phyloP scores from a whole-genome alignment of 2,329 filamentous ascomycete genomes.

The Xylariaceae sp. region DNA sequence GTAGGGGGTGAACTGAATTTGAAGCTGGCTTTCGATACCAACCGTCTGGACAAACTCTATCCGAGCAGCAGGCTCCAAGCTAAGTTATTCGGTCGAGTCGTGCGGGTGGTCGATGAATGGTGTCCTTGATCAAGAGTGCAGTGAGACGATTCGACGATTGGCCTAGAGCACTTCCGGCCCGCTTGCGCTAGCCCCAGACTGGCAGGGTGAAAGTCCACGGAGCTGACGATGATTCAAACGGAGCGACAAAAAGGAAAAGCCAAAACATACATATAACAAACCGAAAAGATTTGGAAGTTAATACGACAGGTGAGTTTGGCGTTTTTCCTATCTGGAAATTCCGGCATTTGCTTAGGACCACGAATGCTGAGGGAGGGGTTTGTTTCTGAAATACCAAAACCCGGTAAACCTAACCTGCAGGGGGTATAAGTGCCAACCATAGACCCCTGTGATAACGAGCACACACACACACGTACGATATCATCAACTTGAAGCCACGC shows the following conservation, averaged over 20 bases:
- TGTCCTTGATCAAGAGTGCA: neutral
- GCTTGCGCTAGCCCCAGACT: neutral
- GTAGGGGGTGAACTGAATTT: neutral
- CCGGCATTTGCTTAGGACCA: constrained; percentile 5
- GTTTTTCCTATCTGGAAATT: constrained; percentile 10
- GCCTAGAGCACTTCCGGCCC: constrained; percentile 7
- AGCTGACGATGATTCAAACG: constrained; percentile 3
- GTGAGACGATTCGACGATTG: constrained; percentile 7
- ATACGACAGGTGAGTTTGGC: neutral
- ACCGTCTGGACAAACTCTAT: neutral
- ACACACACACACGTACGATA: neutral
- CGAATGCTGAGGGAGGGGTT: constrained; percentile 4
- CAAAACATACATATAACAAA: neutral
- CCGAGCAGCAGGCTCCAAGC: neutral
- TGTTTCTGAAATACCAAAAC: constrained; percentile 21
- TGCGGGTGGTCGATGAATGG: neutral
- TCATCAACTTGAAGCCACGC: neutral
- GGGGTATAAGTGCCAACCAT: constrained; percentile 4
- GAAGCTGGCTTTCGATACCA: neutral
- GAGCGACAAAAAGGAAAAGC: constrained; percentile 5
- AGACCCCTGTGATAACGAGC: neutral
- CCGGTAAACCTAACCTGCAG: constrained; percentile 15
- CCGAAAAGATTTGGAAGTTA: neutral
- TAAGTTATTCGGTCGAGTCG: neutral
- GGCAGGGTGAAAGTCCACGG: neutral